Base-by-base conservation (phyloP, 2,329 filamentous ascomycete species). In the Penicillium hesseltinei region DNA sequence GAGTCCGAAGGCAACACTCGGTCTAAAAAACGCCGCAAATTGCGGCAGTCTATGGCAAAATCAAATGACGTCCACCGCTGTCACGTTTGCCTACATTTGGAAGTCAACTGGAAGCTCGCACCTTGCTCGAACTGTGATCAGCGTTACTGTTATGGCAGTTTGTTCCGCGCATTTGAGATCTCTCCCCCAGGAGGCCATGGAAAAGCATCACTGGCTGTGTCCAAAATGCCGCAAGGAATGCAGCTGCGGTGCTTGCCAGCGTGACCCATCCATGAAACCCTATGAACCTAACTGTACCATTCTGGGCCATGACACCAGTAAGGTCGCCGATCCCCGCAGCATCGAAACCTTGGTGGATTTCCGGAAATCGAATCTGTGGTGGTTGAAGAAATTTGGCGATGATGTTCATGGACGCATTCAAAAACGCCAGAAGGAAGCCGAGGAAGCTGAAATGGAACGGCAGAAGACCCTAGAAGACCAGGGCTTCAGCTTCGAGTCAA, bases 261-360 rank as follows among this genome's bases (percentile, higher is more conserved):
- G 86, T 42, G 81, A 84, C 58, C 77, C 80, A 9, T 85, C 83
- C n/a, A 89, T 89, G 66, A 82, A 81, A 5, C 90, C 92, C 0
- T 96, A 96, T 68, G 85, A 89, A 51, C 94, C 94, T 0, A 94
- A 91, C 67, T 91, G 89, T 56, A 96, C 92, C 0, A 80, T 93
- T 1, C 83, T 97, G 2, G 94, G 94, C 0, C 92, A 97, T 67
- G 92, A 97, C 65, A 99, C 94, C 0, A 89, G 87, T 53, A 88
- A 89, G 35, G 87, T 97, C 48, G 93, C 94, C 2, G 94, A 99
- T 74, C 88, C 90, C 51, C 87, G 94, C 59, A 97, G 92, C 68
- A 86, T 96, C 6, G 93, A 97, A 73, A 88, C 87, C 25, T 82
- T 97, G 23, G 91, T 97, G 9, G 92, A 97, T 71, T 97, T 97